These are phyloP conservation scores for Nothomitra cinnamomea DNA, from an alignment of 2,329 filamentous ascomycete genomes.

Conservation along the genomic window DNA sequence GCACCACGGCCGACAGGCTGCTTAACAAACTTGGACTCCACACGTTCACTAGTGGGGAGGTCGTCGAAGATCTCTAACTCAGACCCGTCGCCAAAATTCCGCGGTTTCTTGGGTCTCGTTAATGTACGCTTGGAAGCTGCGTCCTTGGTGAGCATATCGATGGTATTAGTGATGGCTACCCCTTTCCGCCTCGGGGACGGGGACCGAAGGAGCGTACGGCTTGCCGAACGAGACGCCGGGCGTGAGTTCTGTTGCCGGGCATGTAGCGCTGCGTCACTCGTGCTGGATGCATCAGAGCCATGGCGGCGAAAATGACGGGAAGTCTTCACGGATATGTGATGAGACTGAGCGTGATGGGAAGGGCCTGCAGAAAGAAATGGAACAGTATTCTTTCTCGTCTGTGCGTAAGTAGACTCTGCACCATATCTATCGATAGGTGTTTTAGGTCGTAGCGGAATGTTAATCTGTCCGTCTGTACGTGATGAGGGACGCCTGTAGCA, in stretches of 20 bases:
- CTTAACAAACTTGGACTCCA: slow-evolving; percentile 70
- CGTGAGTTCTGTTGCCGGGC: slow-evolving; percentile 19
- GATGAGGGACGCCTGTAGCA: slow-evolving; percentile 22
- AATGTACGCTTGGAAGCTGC: slow-evolving; percentile 50
- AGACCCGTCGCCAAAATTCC: slow-evolving; percentile 77
- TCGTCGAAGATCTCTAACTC: slow-evolving; percentile 93
- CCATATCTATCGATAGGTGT: slow-evolving; percentile 48
- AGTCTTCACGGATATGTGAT: slow-evolving; percentile 58
- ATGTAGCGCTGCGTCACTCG: neutral
- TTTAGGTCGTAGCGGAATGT: slow-evolving; percentile 37
- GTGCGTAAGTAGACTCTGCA: slow-evolving; percentile 20
- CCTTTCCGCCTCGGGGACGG: slow-evolving; percentile 28
- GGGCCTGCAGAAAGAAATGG: slow-evolving; percentile 76
- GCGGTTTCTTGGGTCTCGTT: slow-evolving; percentile 50
- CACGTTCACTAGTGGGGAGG: slow-evolving; percentile 67
- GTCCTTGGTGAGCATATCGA: slow-evolving; percentile 31
- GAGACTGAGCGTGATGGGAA: slow-evolving; percentile 53
- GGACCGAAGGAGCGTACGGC: slow-evolving; percentile 28
- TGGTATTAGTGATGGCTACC: slow-evolving; percentile 21
- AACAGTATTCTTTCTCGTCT: slow-evolving; percentile 40
- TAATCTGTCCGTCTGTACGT: slow-evolving; percentile 19
- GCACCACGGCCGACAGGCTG: slow-evolving; percentile 53
- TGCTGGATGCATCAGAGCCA: slow-evolving; percentile 51
- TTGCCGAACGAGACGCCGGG: slow-evolving; percentile 24
- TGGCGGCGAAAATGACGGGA: slow-evolving; percentile 59